phyloP scores from a whole-genome alignment of 2,329 filamentous ascomycete species.

The Xylaria hypoxylon region DNA sequence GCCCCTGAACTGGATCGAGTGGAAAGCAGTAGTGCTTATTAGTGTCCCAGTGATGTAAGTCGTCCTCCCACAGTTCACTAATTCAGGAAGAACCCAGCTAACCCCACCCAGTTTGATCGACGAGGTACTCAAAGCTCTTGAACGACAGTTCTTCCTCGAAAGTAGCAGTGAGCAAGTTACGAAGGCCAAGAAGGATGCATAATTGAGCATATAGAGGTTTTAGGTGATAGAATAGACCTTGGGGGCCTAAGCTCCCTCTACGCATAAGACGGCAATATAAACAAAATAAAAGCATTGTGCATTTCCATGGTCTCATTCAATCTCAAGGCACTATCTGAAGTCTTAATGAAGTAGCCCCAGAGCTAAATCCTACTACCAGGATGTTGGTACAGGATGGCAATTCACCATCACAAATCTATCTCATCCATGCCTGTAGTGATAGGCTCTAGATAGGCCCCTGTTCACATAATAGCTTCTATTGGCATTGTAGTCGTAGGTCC shows the following conservation, averaged over 20 bases:
- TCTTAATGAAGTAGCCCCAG: conserved; percentile 28
- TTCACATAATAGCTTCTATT: conserved; percentile 20
- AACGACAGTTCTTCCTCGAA: conserved; percentile 74
- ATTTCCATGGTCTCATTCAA: conserved; percentile 21
- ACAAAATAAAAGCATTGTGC: conserved; percentile 28
- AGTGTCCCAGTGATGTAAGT: conserved; percentile 94
- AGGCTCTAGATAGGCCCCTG: conserved; percentile 10
- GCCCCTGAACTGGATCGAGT: conserved; percentile 86
- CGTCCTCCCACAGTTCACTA: background rate
- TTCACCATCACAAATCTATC: conserved; percentile 35
- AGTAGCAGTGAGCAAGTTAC: conserved; percentile 55
- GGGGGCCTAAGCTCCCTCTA: conserved; percentile 47
- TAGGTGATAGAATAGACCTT: conserved; percentile 46
- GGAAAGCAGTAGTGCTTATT: conserved; percentile 89
- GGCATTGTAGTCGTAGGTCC: conserved; percentile 16
- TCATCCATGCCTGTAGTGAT: conserved; percentile 30
- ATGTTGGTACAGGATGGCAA: conserved; percentile 45
- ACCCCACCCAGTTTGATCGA: conserved; percentile 74
- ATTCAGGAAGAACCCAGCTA: conserved; percentile 32
- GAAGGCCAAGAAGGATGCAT: conserved; percentile 64
- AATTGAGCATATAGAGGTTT: conserved; percentile 51
- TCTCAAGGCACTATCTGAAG: conserved; percentile 4
- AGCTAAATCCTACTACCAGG: conserved; percentile 22
- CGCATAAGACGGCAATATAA: conserved; percentile 28
- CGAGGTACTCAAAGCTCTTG: conserved; percentile 82